These are phyloP conservation scores for Lenzites betulinus DNA, from an alignment of 768 basidiomycete genomes.

Conservation along the genomic window DNA sequence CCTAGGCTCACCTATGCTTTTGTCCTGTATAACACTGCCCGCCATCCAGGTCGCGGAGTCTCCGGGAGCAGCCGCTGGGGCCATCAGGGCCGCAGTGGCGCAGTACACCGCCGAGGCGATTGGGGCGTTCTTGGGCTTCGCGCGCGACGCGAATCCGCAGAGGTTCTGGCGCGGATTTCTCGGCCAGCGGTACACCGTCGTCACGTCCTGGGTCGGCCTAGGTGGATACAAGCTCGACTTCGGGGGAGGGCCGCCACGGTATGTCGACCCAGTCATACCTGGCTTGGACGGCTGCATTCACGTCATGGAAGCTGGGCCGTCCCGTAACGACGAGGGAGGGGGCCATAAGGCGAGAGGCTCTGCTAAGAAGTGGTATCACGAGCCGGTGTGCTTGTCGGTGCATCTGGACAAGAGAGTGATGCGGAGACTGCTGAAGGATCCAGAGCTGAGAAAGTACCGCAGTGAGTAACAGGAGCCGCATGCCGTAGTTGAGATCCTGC, in stretches of 20 bases:
- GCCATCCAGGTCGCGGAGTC: constrained; percentile 6
- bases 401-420: not conserved
- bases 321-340: no score
- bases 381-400: constrained; percentile 15
- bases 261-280: constrained; percentile 38
- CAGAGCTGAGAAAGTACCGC: not conserved
- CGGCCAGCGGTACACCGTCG: constrained; percentile 34
- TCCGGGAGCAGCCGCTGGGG: constrained; percentile 25
- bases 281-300: constrained; percentile 37
- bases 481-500: no score
- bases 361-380: constrained; percentile 14
- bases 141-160: constrained; percentile 33
- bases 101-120: constrained; percentile 32
- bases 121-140: constrained; percentile 35
- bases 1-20: constrained; percentile 38
- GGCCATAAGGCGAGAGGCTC: not conserved
- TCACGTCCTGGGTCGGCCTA: constrained; percentile 38
- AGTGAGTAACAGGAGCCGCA: no score
- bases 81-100: constrained; percentile 32
- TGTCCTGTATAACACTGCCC: constrained; percentile 27
- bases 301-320: constrained; percentile 32
- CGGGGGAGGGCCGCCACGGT: constrained; percentile 30
- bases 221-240: constrained; percentile 40
- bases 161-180: constrained; percentile 40
- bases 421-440: constrained; percentile 8